phyloP scores from a whole-genome alignment of 768 basidiomycete species.

The Sarcomyxa edulis region DNA sequence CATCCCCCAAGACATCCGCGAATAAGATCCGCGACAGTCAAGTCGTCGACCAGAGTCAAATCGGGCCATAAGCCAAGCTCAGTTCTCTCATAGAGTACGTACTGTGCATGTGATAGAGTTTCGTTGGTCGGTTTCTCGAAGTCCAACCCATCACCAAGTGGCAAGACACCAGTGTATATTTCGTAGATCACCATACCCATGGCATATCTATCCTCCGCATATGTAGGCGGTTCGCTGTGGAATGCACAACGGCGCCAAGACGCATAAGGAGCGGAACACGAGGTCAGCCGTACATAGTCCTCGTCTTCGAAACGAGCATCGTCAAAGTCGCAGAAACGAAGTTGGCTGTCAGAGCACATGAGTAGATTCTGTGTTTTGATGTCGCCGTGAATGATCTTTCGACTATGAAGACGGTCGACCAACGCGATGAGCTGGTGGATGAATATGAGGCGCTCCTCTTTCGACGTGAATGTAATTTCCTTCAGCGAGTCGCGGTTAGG shows the following conservation, averaged over 20 bases:
- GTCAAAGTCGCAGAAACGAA: conserved; percentile 11
- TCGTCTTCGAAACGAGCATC: conserved; percentile 9
- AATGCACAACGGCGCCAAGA: conserved; percentile 4
- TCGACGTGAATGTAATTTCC: too few species aligned
- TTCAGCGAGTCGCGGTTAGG: too few species aligned
- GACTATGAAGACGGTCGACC: conserved; percentile 11
- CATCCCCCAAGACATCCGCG: conserved; percentile 4
- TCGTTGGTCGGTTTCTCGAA: too few species aligned
- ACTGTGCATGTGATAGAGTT: conserved; percentile 11
- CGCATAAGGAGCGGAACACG: conserved; percentile 1
- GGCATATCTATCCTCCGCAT: conserved; percentile 20
- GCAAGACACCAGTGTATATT: conserved; percentile 14
- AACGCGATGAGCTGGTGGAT: conserved; percentile 4
- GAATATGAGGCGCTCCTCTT: conserved; percentile 3
- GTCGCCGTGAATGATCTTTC: conserved; percentile 17
- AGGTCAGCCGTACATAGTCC: too few species aligned
- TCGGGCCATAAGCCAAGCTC: conserved; percentile 13
- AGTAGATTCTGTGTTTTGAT: conserved; percentile 16
- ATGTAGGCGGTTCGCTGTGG: conserved; percentile 11
- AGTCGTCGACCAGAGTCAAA: conserved; percentile 13
- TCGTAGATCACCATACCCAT: conserved; percentile 18
- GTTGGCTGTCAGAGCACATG: conserved; percentile 7
- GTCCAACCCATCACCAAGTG: too few species aligned
- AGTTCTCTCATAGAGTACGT: conserved; percentile 8
- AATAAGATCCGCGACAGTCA: conserved; percentile 9